Percentiles rank a stretch among this genome's conserved stretches.
Evolutionary conservation across 2,329 filamentous ascomycete genomes (phyloP).

Genomic region (Aspergillus ibericus): DNA sequence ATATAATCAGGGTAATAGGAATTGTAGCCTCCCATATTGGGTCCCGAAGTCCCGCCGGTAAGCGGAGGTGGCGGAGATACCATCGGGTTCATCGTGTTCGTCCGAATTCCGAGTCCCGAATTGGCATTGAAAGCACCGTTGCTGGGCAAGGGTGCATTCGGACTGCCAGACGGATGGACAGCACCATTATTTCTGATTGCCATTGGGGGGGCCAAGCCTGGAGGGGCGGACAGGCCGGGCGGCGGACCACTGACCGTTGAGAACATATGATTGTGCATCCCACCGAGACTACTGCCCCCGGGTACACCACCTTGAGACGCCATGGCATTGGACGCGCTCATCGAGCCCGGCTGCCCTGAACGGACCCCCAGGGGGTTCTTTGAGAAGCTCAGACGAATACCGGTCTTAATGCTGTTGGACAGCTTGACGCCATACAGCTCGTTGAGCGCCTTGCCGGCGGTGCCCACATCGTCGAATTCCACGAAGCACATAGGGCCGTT

Average conservation of each 20-base stretch:
- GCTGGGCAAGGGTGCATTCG: slow-evolving; percentile 29
- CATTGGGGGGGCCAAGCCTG: slow-evolving; percentile 59
- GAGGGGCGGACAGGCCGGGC: slow-evolving; percentile 74
- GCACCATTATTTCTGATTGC: slow-evolving; percentile 32
- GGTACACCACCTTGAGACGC: slow-evolving; percentile 54
- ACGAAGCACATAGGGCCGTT: slow-evolving; percentile 99
- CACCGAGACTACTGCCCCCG: slow-evolving; percentile 56
- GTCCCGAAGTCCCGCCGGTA: slow-evolving; percentile 29
- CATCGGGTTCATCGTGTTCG: slow-evolving; percentile 34
- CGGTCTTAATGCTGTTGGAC: slow-evolving; percentile 90
- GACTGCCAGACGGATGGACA: slow-evolving; percentile 33
- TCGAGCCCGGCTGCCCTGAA: slow-evolving; percentile 64
- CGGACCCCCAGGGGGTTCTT: slow-evolving; percentile 95
- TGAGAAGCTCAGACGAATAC: slow-evolving; percentile 92
- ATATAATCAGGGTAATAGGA: slow-evolving; percentile 49
- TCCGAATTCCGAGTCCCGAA: slow-evolving; percentile 39
- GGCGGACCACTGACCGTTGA: slow-evolving; percentile 73
- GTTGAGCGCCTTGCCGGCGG: slow-evolving; percentile 85
- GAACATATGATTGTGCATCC: slow-evolving; percentile 63
- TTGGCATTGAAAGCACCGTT: slow-evolving; percentile 38
- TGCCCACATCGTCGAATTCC: slow-evolving; percentile 91
- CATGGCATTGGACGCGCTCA: slow-evolving; percentile 53
- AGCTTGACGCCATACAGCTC: slow-evolving; percentile 85
- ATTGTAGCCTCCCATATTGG: slow-evolving; percentile 37
- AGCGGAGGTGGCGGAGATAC: slow-evolving; percentile 32